Evolutionary conservation across 768 basidiomycete genomes (phyloP).

Genomic region (Trichaptum fuscoviolaceum): DNA sequence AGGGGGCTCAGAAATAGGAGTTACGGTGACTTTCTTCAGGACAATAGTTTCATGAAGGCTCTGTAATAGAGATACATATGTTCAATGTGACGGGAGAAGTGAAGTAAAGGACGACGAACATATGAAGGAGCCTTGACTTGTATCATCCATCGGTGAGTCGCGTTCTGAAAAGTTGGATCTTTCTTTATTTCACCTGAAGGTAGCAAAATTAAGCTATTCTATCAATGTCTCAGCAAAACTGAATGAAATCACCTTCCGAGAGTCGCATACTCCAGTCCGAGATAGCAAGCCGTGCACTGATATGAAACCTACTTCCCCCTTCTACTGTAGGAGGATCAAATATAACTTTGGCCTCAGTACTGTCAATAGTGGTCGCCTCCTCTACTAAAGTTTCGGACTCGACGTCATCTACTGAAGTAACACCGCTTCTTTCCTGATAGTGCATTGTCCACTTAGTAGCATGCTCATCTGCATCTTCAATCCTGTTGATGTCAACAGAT

Average conservation of each 20-base stretch:
- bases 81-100: background rate
- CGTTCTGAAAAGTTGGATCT: constrained; percentile 14
- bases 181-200: background rate
- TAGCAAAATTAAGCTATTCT: background rate
- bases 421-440: constrained; percentile 36
- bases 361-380: background rate
- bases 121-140: constrained; percentile 41
- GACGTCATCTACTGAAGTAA: constrained; percentile 33
- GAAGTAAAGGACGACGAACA: constrained; percentile 26
- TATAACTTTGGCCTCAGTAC: background rate
- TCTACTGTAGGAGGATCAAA: background rate
- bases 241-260: constrained; percentile 28
- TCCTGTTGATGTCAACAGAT: constrained; percentile 27
- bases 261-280: constrained; percentile 42
- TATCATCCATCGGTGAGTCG: constrained; percentile 46
- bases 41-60: constrained; percentile 30
- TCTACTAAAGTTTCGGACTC: background rate
- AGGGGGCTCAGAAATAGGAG: constrained; percentile 33
- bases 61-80: constrained; percentile 15
- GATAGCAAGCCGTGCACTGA: constrained; percentile 36
- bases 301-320: constrained; percentile 39
- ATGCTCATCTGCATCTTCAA: constrained; percentile 6
- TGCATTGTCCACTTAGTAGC: constrained; percentile 29
- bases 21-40: constrained; percentile 28
- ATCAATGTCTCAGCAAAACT: background rate